These are phyloP conservation scores for Globisporangium barbulae DNA, from an alignment of 352 stramenopile genomes.

Conservation along the genomic window DNA sequence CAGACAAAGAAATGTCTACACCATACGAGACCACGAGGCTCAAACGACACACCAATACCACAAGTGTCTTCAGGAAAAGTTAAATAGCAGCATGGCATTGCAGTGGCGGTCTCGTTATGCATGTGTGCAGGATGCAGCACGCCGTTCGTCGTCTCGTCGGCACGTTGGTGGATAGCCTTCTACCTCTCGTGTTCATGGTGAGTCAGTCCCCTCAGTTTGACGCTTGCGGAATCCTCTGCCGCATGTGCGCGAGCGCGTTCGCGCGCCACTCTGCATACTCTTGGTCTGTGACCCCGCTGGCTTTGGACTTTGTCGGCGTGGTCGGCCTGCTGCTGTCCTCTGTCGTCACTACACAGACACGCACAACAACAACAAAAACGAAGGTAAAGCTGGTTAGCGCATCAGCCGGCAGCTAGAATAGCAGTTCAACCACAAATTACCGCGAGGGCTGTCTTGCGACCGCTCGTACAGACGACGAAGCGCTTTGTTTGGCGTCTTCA, in stretches of 20 bases:
- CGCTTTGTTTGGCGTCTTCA: conserved; percentile 10
- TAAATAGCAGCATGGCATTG: too few species aligned
- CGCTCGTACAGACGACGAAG: conserved; percentile 12
- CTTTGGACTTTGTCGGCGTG: conserved; percentile 1
- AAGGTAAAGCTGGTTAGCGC: neutral
- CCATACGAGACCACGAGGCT: too few species aligned
- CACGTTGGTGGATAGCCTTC: too few species aligned
- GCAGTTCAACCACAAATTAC: neutral
- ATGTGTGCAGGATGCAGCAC: neutral
- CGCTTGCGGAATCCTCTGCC: neutral
- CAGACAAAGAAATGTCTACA: too few species aligned
- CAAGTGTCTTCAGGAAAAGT: too few species aligned
- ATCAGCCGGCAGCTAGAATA: neutral
- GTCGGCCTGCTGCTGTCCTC: neutral
- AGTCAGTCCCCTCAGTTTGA: neutral
- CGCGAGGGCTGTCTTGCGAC: neutral
- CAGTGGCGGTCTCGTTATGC: too few species aligned
- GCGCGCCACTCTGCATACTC: conserved; percentile 13
- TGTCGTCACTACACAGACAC: neutral
- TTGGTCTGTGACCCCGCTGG: neutral
- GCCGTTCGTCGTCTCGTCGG: too few species aligned
- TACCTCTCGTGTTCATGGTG: neutral
- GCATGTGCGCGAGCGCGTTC: conserved; percentile 14
- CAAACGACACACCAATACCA: too few species aligned
- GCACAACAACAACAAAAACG: neutral